Percentiles rank a stretch among this genome's conserved stretches.
Evolutionary conservation across 805 yeast genomes (phyloP).

Genomic region (Kodamaea neixiangensis): DNA sequence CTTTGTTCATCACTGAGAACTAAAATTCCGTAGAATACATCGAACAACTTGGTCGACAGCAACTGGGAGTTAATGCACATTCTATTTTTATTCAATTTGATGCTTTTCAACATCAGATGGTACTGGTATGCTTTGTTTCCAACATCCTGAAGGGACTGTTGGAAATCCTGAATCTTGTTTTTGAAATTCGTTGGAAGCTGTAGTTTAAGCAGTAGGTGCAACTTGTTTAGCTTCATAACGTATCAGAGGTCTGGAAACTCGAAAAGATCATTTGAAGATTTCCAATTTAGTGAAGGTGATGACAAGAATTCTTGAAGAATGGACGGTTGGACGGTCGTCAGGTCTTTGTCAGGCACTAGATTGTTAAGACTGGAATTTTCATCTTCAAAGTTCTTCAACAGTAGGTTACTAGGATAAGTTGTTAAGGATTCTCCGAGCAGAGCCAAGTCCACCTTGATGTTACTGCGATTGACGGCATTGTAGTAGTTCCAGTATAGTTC

Average conservation of each 20-base stretch:
- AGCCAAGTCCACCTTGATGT: not conserved
- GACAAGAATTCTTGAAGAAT: not conserved
- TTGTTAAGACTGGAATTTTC: not conserved
- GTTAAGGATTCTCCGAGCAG: not conserved
- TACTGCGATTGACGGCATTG: not conserved
- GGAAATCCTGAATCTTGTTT: not conserved
- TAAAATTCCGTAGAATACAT: not conserved
- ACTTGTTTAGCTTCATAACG: not conserved
- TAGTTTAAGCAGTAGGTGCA: constrained; percentile 1
- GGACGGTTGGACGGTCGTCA: not conserved
- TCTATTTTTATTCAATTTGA: not conserved
- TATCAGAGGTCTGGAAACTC: constrained; percentile 1
- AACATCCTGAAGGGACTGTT: not conserved
- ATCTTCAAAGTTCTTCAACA: not conserved
- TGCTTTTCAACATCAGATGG: not conserved
- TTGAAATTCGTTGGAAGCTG: not conserved
- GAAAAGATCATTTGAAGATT: not conserved
- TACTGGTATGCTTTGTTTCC: not conserved
- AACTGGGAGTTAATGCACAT: not conserved
- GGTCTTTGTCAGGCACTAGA: not conserved
- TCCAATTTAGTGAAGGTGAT: not conserved
- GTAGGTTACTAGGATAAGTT: not conserved
- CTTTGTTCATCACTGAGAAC: not conserved
- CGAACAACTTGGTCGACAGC: not conserved
- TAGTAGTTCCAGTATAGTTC: not conserved